These are phyloP conservation scores for Torrubiella hemipterigena DNA, from an alignment of 2,329 filamentous ascomycete genomes.

Conservation along the genomic window DNA sequence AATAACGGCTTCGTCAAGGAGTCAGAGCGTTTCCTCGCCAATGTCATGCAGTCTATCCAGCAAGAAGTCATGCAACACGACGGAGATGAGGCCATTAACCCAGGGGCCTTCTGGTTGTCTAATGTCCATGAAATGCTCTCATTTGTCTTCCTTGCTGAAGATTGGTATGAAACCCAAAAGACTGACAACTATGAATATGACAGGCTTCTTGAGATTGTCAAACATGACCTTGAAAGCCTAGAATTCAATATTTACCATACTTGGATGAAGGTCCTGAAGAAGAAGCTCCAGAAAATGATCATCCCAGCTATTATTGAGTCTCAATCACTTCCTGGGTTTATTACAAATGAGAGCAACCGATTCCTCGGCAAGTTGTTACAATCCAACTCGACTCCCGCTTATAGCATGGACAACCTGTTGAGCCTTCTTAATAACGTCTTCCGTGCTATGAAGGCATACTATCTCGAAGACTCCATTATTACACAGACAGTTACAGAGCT, in stretches of 20 bases:
- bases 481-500: slow-evolving; percentile 93
- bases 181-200: slow-evolving; percentile 99
- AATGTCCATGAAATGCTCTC: slow-evolving; percentile 99
- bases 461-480: slow-evolving; percentile 91
- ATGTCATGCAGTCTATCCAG: slow-evolving; percentile 99
- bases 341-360: slow-evolving; percentile 95
- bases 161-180: slow-evolving; percentile 99
- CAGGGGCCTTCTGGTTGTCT: slow-evolving; percentile 95
- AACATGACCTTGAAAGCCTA: slow-evolving; percentile 94
- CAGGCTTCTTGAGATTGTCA: slow-evolving; percentile 92
- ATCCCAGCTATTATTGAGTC: slow-evolving; percentile 98
- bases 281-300: slow-evolving; percentile 99
- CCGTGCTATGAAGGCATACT: slow-evolving; percentile 98
- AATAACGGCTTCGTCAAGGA: slow-evolving; percentile 99
- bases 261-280: slow-evolving; percentile 99
- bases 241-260: slow-evolving; percentile 99
- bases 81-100: slow-evolving; percentile 92
- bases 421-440: slow-evolving; percentile 94
- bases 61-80: slow-evolving; percentile 99
- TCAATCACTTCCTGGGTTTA: slow-evolving; percentile 93
- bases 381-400: slow-evolving; percentile 82
- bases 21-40: slow-evolving; percentile 94
- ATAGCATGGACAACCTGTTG: slow-evolving; percentile 97
- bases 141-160: slow-evolving; percentile 96
- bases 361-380: slow-evolving; percentile 96